These are phyloP conservation scores for Olyra latifolia DNA, from an alignment of 176 grass and related monocot species.

Conservation along the genomic window DNA sequence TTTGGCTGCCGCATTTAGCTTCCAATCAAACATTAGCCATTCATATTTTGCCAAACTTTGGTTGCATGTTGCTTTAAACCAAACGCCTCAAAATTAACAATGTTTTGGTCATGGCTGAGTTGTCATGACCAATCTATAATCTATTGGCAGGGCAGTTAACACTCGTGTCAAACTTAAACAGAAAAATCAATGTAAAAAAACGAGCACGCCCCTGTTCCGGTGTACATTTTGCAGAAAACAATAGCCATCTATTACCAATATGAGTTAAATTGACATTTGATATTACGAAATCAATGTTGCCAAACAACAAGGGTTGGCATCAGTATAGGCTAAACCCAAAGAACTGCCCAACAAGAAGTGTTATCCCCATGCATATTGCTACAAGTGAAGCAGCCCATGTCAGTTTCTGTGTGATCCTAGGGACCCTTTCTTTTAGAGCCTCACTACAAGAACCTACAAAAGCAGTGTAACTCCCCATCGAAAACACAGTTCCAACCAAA, in stretches of 20 bases:
- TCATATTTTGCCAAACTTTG: too few relatives aligned
- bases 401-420: conserved; percentile 95
- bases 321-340: conserved; percentile 90
- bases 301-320: neutral
- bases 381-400: conserved; percentile 93
- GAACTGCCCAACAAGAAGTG: conserved; percentile 76
- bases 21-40: too few relatives aligned
- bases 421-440: conserved; percentile 82
- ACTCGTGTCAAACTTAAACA: too few relatives aligned
- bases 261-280: conserved; percentile 4
- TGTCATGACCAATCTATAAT: too few relatives aligned
- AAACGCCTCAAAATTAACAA: too few relatives aligned
- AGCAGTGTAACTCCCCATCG: conserved; percentile 92
- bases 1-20: too few relatives aligned
- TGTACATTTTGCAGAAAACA: conserved; percentile 16
- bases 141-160: too few relatives aligned
- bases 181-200: neutral
- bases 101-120: too few relatives aligned
- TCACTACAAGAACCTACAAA: conserved; percentile 94
- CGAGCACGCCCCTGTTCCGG: neutral
- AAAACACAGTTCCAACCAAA: conserved; percentile 81
- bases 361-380: conserved; percentile 83
- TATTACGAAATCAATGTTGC: conserved; percentile 24
- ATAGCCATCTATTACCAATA: conserved; percentile 23
- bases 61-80: too few relatives aligned